A percentile compares a stretch with the other conserved stretches of the same genome.
Conservation (phyloP, 2,329 filamentous ascomycete genomes). For the Aureobasidium sp. region DNA sequence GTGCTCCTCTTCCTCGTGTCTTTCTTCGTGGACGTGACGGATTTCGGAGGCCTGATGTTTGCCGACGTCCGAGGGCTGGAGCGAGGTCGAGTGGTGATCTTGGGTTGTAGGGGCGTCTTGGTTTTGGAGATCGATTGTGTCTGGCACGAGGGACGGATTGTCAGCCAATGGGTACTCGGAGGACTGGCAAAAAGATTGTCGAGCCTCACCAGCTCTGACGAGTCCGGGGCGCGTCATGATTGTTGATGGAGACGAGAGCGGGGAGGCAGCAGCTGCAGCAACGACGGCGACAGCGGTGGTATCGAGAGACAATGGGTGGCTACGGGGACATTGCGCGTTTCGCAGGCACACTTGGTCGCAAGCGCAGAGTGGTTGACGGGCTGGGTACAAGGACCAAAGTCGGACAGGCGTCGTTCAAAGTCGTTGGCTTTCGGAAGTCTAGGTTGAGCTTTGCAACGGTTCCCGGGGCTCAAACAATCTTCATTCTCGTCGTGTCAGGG, state of each 20-base stretch:
- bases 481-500: background rate
- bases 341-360: background rate
- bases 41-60: conserved; percentile 79
- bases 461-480: background rate
- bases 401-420: background rate
- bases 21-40: conserved; percentile 68
- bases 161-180: background rate
- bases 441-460: background rate
- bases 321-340: background rate
- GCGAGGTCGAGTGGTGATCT: conserved; percentile 58
- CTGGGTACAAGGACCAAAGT: background rate
- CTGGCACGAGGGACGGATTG: conserved; percentile 37
- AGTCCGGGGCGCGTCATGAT: conserved; percentile 17
- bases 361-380: background rate
- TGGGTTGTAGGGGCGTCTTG: conserved; percentile 73
- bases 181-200: background rate
- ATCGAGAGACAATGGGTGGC: background rate
- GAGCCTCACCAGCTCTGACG: conserved; percentile 15
- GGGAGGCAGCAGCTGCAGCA: background rate
- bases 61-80: conserved; percentile 42
- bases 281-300: background rate
- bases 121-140: conserved; percentile 92
- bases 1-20: conserved; percentile 59
- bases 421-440: background rate
- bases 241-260: background rate